These are phyloP conservation scores for Theobroma cacao DNA, from an alignment of 345 rosid species.

Conservation along the genomic window DNA sequence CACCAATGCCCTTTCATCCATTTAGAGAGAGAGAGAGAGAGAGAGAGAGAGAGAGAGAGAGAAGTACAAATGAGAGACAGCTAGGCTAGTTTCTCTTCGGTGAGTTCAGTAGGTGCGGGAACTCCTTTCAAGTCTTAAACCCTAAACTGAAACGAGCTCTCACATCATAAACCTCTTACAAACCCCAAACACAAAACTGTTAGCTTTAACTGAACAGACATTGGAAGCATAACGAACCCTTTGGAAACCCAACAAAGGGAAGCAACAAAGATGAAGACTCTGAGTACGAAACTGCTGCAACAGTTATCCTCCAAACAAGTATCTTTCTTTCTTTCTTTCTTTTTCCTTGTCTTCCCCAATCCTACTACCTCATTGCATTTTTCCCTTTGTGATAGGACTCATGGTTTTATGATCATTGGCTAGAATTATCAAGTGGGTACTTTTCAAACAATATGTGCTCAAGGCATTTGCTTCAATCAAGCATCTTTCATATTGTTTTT, in stretches of 20 bases:
- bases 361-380: neutral
- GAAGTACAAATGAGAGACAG: too few species aligned
- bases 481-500: neutral
- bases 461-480: neutral
- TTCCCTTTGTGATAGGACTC: neutral
- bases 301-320: conserved; percentile 36
- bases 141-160: neutral
- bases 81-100: too few species aligned
- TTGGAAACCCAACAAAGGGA: neutral
- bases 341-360: neutral
- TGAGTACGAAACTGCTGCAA: conserved; percentile 34
- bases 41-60: neutral
- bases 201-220: neutral
- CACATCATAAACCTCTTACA: neutral
- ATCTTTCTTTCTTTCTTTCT: conserved; percentile 10
- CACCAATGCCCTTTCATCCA: neutral
- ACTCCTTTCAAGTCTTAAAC: neutral
- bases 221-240: neutral
- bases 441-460: neutral
- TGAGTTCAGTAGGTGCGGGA: neutral
- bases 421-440: conserved; percentile 10
- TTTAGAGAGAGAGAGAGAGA: neutral
- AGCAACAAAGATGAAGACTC: conserved; percentile 37
- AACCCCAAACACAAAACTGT: neutral
- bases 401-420: conserved; percentile 8